phyloP scores from a whole-genome alignment of 768 basidiomycete species.

The Auriscalpium microsporum region DNA sequence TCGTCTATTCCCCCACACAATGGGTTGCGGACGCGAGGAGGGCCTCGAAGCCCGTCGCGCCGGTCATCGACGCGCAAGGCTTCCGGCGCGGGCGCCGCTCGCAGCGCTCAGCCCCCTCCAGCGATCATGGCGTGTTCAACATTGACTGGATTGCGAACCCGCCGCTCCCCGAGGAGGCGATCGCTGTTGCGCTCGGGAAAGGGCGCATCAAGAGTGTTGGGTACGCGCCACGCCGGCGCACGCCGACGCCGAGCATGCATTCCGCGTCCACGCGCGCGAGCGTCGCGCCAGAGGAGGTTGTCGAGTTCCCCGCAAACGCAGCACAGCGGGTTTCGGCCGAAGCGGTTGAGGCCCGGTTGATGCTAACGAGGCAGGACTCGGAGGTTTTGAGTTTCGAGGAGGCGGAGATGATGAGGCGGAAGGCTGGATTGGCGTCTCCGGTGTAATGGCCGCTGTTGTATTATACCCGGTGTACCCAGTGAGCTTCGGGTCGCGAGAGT shows the following conservation, averaged over 20 bases:
- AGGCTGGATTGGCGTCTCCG: background rate
- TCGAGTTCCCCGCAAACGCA: background rate
- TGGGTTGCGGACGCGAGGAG: background rate
- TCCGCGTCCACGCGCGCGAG: background rate
- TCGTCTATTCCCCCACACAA: background rate
- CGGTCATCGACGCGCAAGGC: background rate
- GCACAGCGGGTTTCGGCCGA: background rate
- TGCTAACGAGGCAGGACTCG: constrained; percentile 3
- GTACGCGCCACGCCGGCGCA: background rate
- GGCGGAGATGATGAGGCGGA: background rate
- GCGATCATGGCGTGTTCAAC: background rate
- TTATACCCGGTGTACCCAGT: too few relatives aligned
- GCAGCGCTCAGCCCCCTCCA: background rate
- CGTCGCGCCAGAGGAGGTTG: constrained; percentile 4
- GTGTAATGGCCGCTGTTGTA: too few relatives aligned
- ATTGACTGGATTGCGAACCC: constrained; percentile 9
- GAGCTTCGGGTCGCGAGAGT: too few relatives aligned
- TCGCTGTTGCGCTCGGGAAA: too few relatives aligned
- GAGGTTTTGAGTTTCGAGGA: constrained; percentile 5
- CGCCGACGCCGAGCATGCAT: constrained; percentile 1
- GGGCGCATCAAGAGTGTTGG: constrained; percentile 2
- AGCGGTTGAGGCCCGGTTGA: background rate
- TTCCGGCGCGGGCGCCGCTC: background rate
- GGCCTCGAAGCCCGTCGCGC: background rate
- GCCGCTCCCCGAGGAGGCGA: background rate